Evolutionary conservation across 75 land plant genomes (phyloP).

Genomic region (Chamaecyparis obtusa): DNA sequence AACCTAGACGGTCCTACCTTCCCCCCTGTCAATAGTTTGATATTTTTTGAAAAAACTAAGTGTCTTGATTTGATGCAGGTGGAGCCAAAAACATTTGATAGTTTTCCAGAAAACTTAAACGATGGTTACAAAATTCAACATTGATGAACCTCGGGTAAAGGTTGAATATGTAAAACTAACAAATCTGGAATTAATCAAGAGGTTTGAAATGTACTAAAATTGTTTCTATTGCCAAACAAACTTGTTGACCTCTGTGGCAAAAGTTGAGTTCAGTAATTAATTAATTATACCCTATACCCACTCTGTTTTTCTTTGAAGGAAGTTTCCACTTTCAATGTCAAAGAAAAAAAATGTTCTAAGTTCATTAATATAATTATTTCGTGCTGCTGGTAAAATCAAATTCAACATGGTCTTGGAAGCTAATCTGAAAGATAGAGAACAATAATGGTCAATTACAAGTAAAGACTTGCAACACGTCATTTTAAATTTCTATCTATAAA

Average conservation of each 20-base stretch:
- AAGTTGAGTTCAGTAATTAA: neutral
- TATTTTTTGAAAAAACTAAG: no score
- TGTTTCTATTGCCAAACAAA: neutral
- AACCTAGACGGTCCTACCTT: neutral
- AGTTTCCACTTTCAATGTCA: neutral
- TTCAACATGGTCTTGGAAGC: neutral
- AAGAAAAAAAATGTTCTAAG: neutral
- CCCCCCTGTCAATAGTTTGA: neutral
- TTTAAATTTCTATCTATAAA: neutral
- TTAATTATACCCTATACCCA: neutral
- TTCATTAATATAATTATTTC: neutral
- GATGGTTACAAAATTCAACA: neutral
- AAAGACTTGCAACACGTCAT: neutral
- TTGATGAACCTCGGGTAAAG: neutral
- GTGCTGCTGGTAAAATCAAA: neutral
- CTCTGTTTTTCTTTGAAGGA: neutral
- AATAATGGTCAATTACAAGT: neutral
- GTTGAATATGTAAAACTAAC: neutral
- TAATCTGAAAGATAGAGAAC: neutral
- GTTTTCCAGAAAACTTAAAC: no score
- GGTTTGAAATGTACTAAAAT: neutral
- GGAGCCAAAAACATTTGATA: neutral
- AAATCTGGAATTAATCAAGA: neutral
- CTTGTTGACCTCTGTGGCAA: neutral
- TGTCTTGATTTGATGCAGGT: neutral